These are phyloP conservation scores for Phoma herbarum DNA, from an alignment of 2,329 filamentous ascomycete species.

Conservation along the genomic window DNA sequence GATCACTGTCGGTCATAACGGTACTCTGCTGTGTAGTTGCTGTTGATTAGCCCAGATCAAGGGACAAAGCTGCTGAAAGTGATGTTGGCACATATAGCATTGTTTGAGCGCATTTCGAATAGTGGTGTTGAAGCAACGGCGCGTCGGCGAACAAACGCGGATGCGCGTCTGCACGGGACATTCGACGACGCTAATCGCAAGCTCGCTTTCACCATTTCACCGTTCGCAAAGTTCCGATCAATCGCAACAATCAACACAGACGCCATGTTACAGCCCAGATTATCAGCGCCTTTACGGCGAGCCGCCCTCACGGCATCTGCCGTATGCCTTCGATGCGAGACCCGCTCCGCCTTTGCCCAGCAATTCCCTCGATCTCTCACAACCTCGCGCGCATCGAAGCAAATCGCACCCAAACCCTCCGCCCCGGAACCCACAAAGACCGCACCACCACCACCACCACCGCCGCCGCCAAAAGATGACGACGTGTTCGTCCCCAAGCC, in stretches of 20 bases:
- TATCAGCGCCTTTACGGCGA: conserved; percentile 31
- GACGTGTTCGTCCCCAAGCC: conserved; percentile 60
- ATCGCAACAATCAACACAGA: conserved; percentile 13
- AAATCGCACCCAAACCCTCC: conserved; percentile 30
- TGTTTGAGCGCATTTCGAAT: neutral
- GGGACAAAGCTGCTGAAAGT: neutral
- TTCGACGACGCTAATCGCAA: conserved; percentile 26
- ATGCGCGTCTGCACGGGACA: conserved; percentile 30
- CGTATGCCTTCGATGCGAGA: conserved; percentile 31
- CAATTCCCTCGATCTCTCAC: conserved; percentile 36
- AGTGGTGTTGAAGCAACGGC: conserved; percentile 18
- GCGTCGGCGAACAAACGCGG: conserved; percentile 26
- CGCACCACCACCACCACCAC: conserved; percentile 13
- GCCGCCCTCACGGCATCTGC: conserved; percentile 23
- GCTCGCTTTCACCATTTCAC: conserved; percentile 25
- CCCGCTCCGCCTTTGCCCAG: conserved; percentile 18
- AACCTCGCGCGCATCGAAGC: conserved; percentile 33
- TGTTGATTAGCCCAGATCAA: conserved; percentile 1
- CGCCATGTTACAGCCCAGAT: conserved; percentile 46
- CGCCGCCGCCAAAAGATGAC: conserved; percentile 31
- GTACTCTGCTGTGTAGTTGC: neutral
- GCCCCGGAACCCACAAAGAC: conserved; percentile 10
- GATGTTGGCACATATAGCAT: neutral
- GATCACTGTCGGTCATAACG: conserved; percentile 36
- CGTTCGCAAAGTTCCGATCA: conserved; percentile 20